phyloP scores from a whole-genome alignment of 1,284 basidiomycete species.

The Cryptococcus amylolentus region DNA sequence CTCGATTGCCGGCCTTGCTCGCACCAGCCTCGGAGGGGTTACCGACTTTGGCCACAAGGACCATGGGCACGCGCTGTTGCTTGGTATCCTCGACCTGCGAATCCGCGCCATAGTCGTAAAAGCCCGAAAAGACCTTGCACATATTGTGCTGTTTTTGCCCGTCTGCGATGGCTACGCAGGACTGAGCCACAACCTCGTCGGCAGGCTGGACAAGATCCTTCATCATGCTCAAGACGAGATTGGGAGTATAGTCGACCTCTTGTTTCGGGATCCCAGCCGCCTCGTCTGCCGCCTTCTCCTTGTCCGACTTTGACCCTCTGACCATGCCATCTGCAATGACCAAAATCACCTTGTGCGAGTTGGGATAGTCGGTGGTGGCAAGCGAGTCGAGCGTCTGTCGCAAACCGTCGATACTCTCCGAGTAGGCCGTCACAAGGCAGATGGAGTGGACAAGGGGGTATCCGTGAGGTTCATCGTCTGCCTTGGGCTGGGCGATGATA shows the following conservation, averaged over 20 bases:
- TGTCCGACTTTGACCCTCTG: conserved; percentile 81
- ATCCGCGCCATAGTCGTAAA: conserved; percentile 91
- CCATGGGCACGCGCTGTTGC: conserved; percentile 93
- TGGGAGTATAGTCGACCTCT: conserved; percentile 66
- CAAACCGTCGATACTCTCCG: conserved; percentile 93
- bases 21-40: conserved; percentile 86
- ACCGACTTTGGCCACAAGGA: conserved; percentile 89
- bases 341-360: conserved; percentile 92
- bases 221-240: conserved; percentile 97
- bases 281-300: conserved; percentile 34
- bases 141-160: conserved; percentile 99
- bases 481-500: conserved; percentile 86
- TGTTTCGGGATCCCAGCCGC: too few relatives aligned
- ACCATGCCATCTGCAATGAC: conserved; percentile 99
- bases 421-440: conserved; percentile 97
- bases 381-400: conserved; percentile 96
- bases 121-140: conserved; percentile 97
- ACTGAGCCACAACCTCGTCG: conserved; percentile 86
- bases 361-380: conserved; percentile 97
- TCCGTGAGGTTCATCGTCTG: conserved; percentile 90
- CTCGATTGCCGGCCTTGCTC: conserved; percentile 94
- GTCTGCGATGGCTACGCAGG: conserved; percentile 97
- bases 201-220: conserved; percentile 83
- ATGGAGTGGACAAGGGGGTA: conserved; percentile 93
- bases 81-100: conserved; percentile 81